Percentiles rank a stretch among this genome's conserved stretches.
Conservation (phyloP, 2,329 filamentous ascomycete species). For the Orbilia oligospora region DNA sequence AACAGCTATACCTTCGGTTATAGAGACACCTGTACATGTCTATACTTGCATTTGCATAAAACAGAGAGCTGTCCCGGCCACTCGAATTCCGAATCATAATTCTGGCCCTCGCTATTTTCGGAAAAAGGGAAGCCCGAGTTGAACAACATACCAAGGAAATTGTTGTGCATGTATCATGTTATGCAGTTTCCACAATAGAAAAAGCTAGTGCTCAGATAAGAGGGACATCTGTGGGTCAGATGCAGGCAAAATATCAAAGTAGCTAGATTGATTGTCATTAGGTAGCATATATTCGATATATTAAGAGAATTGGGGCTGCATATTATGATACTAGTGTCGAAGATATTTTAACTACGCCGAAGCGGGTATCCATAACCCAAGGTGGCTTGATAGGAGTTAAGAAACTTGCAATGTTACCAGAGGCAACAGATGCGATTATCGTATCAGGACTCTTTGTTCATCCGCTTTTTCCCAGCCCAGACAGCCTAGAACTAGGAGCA, state of each 20-base stretch:
- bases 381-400: conserved; percentile 29
- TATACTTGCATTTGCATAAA: conserved; percentile 16
- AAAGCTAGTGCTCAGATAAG: conserved; percentile 7
- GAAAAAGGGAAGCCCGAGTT: neutral
- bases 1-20: conserved; percentile 8
- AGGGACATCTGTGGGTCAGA: neutral
- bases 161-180: conserved; percentile 18
- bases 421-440: conserved; percentile 16
- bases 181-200: conserved; percentile 2
- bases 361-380: conserved; percentile 16
- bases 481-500: conserved; percentile 10
- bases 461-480: conserved; percentile 1
- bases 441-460: conserved; percentile 2
- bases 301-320: conserved; percentile 12
- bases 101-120: neutral
- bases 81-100: conserved; percentile 11
- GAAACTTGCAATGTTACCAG: neutral
- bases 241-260: conserved; percentile 5
- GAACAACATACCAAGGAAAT: conserved; percentile 9
- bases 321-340: conserved; percentile 3
- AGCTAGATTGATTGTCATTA: conserved; percentile 15
- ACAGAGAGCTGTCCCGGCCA: neutral
- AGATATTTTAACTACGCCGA: conserved; percentile 13
- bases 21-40: conserved; percentile 15
- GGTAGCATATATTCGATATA: conserved; percentile 31